These are phyloP conservation scores for Mesembryanthemum crystallinum DNA, from an alignment of 148 eudicot genomes.

Conservation along the genomic window DNA sequence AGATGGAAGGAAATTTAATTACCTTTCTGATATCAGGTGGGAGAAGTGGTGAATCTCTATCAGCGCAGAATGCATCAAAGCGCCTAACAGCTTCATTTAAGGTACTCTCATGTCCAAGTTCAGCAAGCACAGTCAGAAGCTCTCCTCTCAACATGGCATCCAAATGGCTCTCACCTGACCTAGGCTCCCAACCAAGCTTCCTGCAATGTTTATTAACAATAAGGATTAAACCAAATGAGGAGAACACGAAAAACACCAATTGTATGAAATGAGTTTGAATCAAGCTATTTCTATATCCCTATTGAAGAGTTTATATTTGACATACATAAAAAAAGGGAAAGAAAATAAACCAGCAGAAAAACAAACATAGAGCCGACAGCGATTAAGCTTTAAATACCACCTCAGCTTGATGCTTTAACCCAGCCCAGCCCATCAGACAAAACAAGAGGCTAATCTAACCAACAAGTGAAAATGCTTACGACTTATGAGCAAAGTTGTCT, in stretches of 20 bases:
- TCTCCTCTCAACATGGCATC: conserved; percentile 99
- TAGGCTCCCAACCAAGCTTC: conserved; percentile 93
- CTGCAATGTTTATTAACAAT: conserved; percentile 27
- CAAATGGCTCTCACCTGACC: conserved; percentile 81
- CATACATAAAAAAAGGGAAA: not conserved
- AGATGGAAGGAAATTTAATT: not conserved
- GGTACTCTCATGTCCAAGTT: conserved; percentile 73
- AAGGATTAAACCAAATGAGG: not conserved
- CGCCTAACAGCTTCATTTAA: conserved; percentile 80
- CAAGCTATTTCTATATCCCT: not conserved
- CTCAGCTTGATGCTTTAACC: not conserved
- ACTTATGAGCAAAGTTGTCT: not conserved
- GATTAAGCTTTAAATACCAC: not conserved
- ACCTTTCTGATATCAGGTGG: conserved; percentile 98
- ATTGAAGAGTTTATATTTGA: not conserved
- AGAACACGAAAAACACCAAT: too few relatives aligned
- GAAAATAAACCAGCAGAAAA: not conserved
- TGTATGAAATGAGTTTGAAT: not conserved
- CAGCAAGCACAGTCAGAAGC: conserved; percentile 64
- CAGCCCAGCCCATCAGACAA: not conserved
- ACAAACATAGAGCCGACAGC: not conserved
- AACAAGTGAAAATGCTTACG: not conserved
- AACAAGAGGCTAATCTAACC: too few relatives aligned
- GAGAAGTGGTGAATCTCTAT: conserved; percentile 75
- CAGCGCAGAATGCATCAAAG: conserved; percentile 63